A percentile compares a stretch with the other conserved stretches of the same genome.
Evolutionary conservation across 176 grass and related monocot species (phyloP).

Genomic region (Cymbopogon citratus): DNA sequence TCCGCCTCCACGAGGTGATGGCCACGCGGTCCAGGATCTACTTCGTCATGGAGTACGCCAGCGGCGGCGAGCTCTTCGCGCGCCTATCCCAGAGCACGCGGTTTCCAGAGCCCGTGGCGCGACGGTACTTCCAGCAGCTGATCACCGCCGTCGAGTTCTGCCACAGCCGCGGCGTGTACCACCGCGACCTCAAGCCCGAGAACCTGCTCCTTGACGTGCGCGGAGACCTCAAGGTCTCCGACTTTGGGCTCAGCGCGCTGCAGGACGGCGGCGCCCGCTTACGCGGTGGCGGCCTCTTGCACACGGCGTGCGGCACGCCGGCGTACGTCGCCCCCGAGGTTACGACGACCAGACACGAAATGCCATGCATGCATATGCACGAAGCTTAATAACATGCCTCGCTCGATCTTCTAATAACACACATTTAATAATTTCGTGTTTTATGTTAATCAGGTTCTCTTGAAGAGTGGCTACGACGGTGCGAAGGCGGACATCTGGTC

Average conservation of each 20-base stretch:
- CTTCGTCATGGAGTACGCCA: slow-evolving; percentile 89
- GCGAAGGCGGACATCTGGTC: slow-evolving; percentile 86
- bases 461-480: slow-evolving; percentile 65
- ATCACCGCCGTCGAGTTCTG: slow-evolving; percentile 80
- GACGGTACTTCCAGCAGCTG: slow-evolving; percentile 83
- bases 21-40: slow-evolving; percentile 85
- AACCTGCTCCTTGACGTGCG: slow-evolving; percentile 80
- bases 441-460: slow-evolving; percentile 34
- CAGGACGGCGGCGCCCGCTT: slow-evolving; percentile 29
- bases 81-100: slow-evolving; percentile 45
- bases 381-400: too few species aligned
- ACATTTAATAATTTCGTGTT: not conserved
- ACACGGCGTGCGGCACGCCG: slow-evolving; percentile 87
- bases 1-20: slow-evolving; percentile 89
- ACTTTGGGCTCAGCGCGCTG: slow-evolving; percentile 77
- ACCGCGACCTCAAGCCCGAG: slow-evolving; percentile 96
- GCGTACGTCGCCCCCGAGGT: slow-evolving; percentile 87
- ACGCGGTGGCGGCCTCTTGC: slow-evolving; percentile 60
- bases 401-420: too few species aligned
- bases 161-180: slow-evolving; percentile 85
- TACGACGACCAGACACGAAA: too few species aligned
- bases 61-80: slow-evolving; percentile 74
- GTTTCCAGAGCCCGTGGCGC: slow-evolving; percentile 60
- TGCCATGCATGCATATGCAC: not conserved
- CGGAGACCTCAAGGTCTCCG: slow-evolving; percentile 87